Evolutionary conservation across 768 basidiomycete genomes (phyloP).

Genomic region (Exidia glandulosa): DNA sequence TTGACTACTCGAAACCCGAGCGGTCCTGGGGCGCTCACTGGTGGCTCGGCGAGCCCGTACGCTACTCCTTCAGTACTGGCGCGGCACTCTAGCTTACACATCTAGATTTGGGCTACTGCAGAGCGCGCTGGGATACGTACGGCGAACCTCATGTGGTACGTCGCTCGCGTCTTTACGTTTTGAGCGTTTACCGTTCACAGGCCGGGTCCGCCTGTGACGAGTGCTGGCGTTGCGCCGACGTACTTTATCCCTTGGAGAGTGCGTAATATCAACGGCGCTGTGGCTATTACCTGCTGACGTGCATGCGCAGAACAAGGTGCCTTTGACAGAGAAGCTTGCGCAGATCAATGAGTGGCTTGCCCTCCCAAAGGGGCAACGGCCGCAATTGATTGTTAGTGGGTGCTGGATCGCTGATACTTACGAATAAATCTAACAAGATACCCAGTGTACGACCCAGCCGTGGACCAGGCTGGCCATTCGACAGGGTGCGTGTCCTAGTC

Average conservation of each 20-base stretch:
- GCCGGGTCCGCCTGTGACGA: constrained; percentile 74
- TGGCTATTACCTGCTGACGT: not conserved
- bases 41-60: constrained; percentile 87
- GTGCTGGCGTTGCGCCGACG: constrained; percentile 50
- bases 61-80: constrained; percentile 13
- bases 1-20: constrained; percentile 56
- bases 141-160: constrained; percentile 89
- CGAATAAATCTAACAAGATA: constrained; percentile 3
- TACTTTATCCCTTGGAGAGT: constrained; percentile 77
- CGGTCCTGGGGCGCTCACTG: constrained; percentile 58
- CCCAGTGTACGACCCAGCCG: constrained; percentile 69
- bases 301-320: constrained; percentile 38
- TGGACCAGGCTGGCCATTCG: constrained; percentile 76
- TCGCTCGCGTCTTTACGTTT: constrained; percentile 4
- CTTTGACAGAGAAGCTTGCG: constrained; percentile 58
- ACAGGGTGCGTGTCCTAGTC: constrained; percentile 46
- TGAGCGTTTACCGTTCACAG: constrained; percentile 22
- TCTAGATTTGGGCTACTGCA: constrained; percentile 86
- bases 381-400: constrained; percentile 66
- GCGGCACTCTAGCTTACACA: not conserved
- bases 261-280: constrained; percentile 9
- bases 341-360: constrained; percentile 79
- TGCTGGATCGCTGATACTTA: constrained; percentile 1
- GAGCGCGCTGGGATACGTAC: constrained; percentile 59
- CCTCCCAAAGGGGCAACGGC: constrained; percentile 55